Conservation (phyloP, 768 basidiomycete species). For the Rhodosporidiobolus sp. region DNA sequence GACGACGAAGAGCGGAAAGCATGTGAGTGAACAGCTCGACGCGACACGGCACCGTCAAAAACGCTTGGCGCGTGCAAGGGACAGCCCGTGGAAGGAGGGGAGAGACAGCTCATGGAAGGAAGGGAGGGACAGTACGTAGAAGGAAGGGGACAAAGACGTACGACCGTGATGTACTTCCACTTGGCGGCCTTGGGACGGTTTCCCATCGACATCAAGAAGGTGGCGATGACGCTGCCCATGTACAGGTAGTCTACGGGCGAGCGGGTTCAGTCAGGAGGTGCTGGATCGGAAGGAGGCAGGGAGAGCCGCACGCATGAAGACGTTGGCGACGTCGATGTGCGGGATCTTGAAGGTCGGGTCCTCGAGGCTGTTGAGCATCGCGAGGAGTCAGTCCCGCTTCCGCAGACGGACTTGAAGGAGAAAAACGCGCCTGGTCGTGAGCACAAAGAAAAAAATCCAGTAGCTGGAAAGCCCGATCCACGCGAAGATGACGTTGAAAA, state of each 20-base stretch:
- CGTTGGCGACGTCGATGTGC: constrained; percentile 40
- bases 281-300: neutral
- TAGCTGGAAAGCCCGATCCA: constrained; percentile 85
- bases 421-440: neutral
- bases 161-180: constrained; percentile 80
- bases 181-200: constrained; percentile 59
- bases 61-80: no score
- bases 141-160: constrained; percentile 46
- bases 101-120: neutral
- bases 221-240: constrained; percentile 77
- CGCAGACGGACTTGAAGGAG: constrained; percentile 57
- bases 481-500: constrained; percentile 78
- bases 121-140: neutral
- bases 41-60: no score
- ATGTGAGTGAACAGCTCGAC: no score
- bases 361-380: constrained; percentile 82
- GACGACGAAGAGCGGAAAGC: neutral
- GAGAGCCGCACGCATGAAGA: constrained; percentile 13
- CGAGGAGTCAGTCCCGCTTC: neutral
- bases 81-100: no score
- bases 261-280: neutral
- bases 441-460: constrained; percentile 37
- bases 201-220: constrained; percentile 92
- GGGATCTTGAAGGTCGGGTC: constrained; percentile 59
- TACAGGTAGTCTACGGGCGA: constrained; percentile 63